Percentiles rank a stretch among this genome's conserved stretches.
Evolutionary conservation across 495 filamentous ascomycete genomes (phyloP).

Genomic region (Pyronema omphalodes): DNA sequence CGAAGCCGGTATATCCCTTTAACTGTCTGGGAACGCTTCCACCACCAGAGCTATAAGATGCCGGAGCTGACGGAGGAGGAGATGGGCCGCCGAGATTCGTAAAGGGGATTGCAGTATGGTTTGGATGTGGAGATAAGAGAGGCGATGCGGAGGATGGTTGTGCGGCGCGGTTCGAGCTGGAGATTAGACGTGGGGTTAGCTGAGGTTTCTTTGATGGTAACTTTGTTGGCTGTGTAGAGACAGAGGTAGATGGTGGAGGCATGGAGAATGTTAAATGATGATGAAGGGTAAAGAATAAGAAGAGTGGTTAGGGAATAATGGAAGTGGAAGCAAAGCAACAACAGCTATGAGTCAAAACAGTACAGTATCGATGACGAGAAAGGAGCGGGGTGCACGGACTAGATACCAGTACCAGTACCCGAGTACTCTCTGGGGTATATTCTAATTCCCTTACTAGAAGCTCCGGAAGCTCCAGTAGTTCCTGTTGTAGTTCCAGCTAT

Average conservation of each 20-base stretch:
- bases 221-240: no score
- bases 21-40: slow-evolving; percentile 13
- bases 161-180: no score
- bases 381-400: slow-evolving; percentile 12
- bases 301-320: background rate
- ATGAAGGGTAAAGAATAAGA: background rate
- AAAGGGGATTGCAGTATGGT: background rate
- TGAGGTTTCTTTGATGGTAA: no score
- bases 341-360: slow-evolving; percentile 3
- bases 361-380: background rate
- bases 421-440: slow-evolving; percentile 20
- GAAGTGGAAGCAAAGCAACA: background rate
- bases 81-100: slow-evolving; percentile 11
- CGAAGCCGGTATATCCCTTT: slow-evolving; percentile 22
- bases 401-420: no score
- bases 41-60: slow-evolving; percentile 23
- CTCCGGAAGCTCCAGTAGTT: slow-evolving; percentile 14
- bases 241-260: no score
- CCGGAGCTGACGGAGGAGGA: slow-evolving; percentile 21
- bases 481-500: slow-evolving; percentile 1
- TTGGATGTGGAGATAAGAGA: background rate
- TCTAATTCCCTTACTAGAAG: slow-evolving; percentile 17
- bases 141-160: no score
- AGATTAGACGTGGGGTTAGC: no score
- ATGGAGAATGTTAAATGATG: background rate